Evolutionary conservation across 2,329 filamentous ascomycete genomes (phyloP).

Genomic region (Colletotrichum shisoi): DNA sequence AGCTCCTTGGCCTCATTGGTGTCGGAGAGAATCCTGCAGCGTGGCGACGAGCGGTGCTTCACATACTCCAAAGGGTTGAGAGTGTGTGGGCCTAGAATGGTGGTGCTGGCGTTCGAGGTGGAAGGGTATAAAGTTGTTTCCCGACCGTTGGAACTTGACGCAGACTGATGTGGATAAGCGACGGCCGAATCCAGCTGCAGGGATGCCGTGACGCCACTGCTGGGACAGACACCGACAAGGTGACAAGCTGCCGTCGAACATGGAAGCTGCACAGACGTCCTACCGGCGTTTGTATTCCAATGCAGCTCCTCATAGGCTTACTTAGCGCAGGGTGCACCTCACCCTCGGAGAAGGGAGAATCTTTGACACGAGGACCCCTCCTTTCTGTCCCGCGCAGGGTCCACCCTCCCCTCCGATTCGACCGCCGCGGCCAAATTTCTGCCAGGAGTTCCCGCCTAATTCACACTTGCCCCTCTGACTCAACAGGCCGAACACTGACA

Average conservation of each 20-base stretch:
- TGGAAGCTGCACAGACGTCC: constrained; percentile 16
- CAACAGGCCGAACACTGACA: constrained; percentile 34
- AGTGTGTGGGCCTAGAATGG: background rate
- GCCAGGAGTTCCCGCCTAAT: constrained; percentile 34
- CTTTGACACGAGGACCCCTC: constrained; percentile 38
- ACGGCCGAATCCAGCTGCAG: constrained; percentile 31
- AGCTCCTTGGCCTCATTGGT: constrained; percentile 49
- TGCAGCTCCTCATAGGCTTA: background rate
- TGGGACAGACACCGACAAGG: background rate
- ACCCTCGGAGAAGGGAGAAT: constrained; percentile 21
- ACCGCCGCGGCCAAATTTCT: constrained; percentile 34
- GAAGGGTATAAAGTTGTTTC: constrained; percentile 9
- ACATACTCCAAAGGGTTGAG: constrained; percentile 26
- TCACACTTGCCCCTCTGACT: constrained; percentile 36
- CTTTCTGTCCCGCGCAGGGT: constrained; percentile 28
- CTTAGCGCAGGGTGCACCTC: background rate
- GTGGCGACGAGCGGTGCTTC: constrained; percentile 20
- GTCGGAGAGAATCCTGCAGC: constrained; percentile 27
- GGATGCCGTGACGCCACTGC: constrained; percentile 36
- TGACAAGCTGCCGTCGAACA: constrained; percentile 6
- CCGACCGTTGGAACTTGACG: constrained; percentile 33
- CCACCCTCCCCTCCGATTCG: constrained; percentile 38
- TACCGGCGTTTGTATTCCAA: background rate
- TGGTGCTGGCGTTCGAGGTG: constrained; percentile 6
- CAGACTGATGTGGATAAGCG: constrained; percentile 27